phyloP scores from a whole-genome alignment of 1,284 basidiomycete species.

The Testicularia cyperi region DNA sequence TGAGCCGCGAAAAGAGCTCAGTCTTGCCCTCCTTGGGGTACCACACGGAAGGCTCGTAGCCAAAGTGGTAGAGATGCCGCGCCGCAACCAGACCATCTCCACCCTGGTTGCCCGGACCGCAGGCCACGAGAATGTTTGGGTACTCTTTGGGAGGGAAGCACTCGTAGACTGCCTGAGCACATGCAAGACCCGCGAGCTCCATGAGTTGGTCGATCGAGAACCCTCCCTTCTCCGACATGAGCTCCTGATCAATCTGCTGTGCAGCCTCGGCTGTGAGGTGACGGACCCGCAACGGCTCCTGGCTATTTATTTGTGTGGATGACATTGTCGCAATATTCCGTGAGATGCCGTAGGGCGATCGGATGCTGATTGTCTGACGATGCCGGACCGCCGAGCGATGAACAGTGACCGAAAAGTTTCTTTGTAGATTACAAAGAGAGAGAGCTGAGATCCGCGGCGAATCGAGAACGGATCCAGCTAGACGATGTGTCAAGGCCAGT shows the following conservation, averaged over 20 bases:
- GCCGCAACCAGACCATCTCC: constrained; percentile 97
- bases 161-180: constrained; percentile 81
- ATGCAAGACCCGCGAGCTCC: constrained; percentile 96
- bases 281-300: constrained; percentile 34
- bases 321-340: too few species aligned
- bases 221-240: constrained; percentile 48
- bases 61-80: constrained; percentile 70
- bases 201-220: constrained; percentile 71
- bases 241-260: constrained; percentile 46
- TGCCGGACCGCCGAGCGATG: too few species aligned
- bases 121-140: constrained; percentile 80
- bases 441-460: too few species aligned
- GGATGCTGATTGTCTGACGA: too few species aligned
- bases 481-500: too few species aligned
- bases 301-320: too few species aligned
- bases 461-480: too few species aligned
- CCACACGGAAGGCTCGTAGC: constrained; percentile 53
- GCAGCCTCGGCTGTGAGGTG: constrained; percentile 48
- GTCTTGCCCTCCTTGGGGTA: constrained; percentile 54
- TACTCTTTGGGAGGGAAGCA: constrained; percentile 72
- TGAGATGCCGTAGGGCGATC: too few species aligned
- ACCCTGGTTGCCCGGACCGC: constrained; percentile 82
- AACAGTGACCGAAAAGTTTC: too few species aligned
- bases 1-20: constrained; percentile 66
- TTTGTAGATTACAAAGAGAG: too few species aligned